Percentiles rank a stretch among this genome's conserved stretches.
These are phyloP conservation scores for Aspergillus candidus DNA, from an alignment of 2,329 filamentous ascomycete genomes.

Conservation along the genomic window DNA sequence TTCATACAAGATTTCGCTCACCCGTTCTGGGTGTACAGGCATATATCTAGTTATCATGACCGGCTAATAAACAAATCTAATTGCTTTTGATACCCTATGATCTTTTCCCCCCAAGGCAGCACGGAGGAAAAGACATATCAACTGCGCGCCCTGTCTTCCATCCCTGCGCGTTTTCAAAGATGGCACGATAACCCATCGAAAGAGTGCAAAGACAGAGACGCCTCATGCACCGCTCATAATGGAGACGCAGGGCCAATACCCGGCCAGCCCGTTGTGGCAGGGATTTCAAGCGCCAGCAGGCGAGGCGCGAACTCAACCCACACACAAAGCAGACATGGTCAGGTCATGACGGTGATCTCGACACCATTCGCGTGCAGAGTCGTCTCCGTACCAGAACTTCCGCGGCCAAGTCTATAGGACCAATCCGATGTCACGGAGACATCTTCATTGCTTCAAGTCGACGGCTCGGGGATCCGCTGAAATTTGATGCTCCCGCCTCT, in stretches of 20 bases:
- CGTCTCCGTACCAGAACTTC: conserved; percentile 21
- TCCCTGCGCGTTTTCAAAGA: too few species aligned
- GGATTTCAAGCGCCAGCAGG: conserved; percentile 35
- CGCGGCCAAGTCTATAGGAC: conserved; percentile 33
- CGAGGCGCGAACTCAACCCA: conserved; percentile 35
- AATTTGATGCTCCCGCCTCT: conserved; percentile 20
- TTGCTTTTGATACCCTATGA: too few species aligned
- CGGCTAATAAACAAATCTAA: too few species aligned
- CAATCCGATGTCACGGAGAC: conserved; percentile 30
- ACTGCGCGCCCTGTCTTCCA: too few species aligned
- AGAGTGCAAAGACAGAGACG: conserved; percentile 6
- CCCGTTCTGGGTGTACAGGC: too few species aligned
- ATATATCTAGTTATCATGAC: too few species aligned
- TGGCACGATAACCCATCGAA: neutral
- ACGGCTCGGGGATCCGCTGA: conserved; percentile 28
- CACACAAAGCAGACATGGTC: conserved; percentile 5
- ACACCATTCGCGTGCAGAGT: conserved; percentile 11
- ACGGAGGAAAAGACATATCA: too few species aligned
- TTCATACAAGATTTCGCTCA: too few species aligned
- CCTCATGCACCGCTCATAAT: neutral
- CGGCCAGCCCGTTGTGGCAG: conserved; percentile 8
- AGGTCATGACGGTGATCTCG: conserved; percentile 1
- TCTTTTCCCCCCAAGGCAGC: too few species aligned
- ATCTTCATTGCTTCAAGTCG: conserved; percentile 42
- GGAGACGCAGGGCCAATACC: neutral